Conservation (phyloP, 2,329 filamentous ascomycete species). For the Capronia americana region DNA sequence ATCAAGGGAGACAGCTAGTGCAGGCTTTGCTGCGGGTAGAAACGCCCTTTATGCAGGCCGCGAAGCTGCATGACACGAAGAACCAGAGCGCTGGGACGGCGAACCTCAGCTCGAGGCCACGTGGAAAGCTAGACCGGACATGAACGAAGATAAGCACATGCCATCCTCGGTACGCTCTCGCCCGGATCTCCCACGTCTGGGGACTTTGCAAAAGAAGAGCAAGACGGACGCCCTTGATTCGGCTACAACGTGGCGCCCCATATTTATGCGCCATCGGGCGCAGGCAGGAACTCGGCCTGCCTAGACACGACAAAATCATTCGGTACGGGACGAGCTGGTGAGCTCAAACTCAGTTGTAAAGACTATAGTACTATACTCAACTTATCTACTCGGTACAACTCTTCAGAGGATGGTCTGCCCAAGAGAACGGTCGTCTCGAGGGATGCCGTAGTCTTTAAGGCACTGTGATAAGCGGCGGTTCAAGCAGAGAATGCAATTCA, state of each 20-base stretch:
- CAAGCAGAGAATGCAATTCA: background rate
- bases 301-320: background rate
- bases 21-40: background rate
- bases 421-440: background rate
- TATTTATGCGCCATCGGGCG: background rate
- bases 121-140: constrained; percentile 1
- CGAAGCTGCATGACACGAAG: constrained; percentile 5
- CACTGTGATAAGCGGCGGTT: too few species aligned
- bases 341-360: background rate
- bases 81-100: background rate
- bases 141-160: background rate
- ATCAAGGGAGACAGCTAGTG: constrained; percentile 9
- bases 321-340: background rate
- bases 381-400: background rate
- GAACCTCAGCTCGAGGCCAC: background rate
- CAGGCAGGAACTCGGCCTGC: background rate
- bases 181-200: background rate
- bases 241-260: too few species aligned
- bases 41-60: constrained; percentile 4
- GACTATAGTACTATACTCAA: background rate
- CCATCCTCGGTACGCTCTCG: background rate
- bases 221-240: background rate
- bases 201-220: background rate
- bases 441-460: background rate
- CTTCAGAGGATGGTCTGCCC: background rate